Conservation (phyloP, 352 stramenopile species). For the Pythium brassicae region DNA sequence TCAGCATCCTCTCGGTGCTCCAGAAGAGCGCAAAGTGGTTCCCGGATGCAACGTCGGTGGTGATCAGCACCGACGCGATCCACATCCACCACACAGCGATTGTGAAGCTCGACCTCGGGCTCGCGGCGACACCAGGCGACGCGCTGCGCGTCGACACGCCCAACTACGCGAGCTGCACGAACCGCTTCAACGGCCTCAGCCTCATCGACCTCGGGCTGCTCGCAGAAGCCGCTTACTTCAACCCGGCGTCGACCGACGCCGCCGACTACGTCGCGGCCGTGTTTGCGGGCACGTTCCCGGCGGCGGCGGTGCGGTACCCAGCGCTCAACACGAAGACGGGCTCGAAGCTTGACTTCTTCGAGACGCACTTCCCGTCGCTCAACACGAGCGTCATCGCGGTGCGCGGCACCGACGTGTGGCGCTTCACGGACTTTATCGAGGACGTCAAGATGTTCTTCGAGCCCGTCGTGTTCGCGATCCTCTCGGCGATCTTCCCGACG, state of each 20-base stretch:
- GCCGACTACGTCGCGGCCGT: conserved; percentile 63
- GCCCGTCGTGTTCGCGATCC: conserved; percentile 85
- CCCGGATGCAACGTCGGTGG: conserved; percentile 65
- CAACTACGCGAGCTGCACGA: conserved; percentile 72
- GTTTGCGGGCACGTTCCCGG: conserved; percentile 40
- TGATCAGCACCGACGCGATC: conserved; percentile 53
- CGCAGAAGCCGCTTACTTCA: conserved; percentile 85
- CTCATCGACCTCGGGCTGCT: conserved; percentile 84
- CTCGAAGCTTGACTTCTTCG: conserved; percentile 84
- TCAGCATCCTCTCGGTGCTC: conserved; percentile 70
- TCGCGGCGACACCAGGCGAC: conserved; percentile 38
- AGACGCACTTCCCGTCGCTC: conserved; percentile 65
- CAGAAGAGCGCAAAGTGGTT: conserved; percentile 75
- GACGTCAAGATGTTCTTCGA: conserved; percentile 91
- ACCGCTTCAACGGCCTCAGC: conserved; percentile 68
- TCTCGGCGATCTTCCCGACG: conserved; percentile 87
- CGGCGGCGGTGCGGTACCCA: conserved; percentile 54
- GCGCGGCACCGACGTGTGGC: conserved; percentile 85
- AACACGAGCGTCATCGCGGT: conserved; percentile 88
- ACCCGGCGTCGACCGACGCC: conserved; percentile 77
- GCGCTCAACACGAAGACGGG: conserved; percentile 76
- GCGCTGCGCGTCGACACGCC: conserved; percentile 43
- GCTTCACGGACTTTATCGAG: conserved; percentile 88
- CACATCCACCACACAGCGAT: conserved; percentile 85
- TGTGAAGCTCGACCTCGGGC: conserved; percentile 74